These are phyloP conservation scores for Diaporthe helianthi DNA, from an alignment of 2,329 filamentous ascomycete species.

Conservation along the genomic window DNA sequence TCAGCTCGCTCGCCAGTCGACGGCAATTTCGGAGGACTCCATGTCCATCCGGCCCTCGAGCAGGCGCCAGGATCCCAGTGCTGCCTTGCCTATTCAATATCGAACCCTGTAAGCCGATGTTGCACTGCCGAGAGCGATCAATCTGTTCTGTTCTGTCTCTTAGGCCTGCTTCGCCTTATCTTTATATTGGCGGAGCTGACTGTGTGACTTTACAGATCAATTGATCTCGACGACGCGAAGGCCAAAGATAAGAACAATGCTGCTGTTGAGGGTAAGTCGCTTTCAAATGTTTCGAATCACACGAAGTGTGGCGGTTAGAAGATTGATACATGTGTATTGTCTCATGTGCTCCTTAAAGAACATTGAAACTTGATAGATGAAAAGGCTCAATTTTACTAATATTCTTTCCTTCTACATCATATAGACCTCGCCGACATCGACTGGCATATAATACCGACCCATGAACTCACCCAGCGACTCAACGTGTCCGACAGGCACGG, in stretches of 20 bases:
- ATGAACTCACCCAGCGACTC: constrained; percentile 67
- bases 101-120: constrained; percentile 54
- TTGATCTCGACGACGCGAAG: constrained; percentile 63
- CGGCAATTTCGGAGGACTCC: constrained; percentile 29
- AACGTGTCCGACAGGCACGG: constrained; percentile 63
- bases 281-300: neutral
- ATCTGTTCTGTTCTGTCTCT: constrained; percentile 18
- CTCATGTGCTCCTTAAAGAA: too few relatives aligned
- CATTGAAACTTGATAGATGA: too few relatives aligned
- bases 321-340: too few relatives aligned
- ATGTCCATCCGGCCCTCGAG: constrained; percentile 18
- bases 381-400: constrained; percentile 34
- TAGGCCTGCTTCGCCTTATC: constrained; percentile 9
- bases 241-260: constrained; percentile 53
- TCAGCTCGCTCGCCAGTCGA: constrained; percentile 23
- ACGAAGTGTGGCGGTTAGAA: neutral
- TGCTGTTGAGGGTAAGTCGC: constrained; percentile 49
- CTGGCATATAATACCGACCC: constrained; percentile 68
- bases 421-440: constrained; percentile 68
- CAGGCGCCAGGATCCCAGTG: constrained; percentile 44
- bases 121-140: neutral
- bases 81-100: constrained; percentile 60
- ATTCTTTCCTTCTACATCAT: neutral
- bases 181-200: constrained; percentile 29
- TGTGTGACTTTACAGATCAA: constrained; percentile 47